These are phyloP conservation scores for Globisporangium irregulare DNA, from an alignment of 352 stramenopile genomes.

Conservation along the genomic window DNA sequence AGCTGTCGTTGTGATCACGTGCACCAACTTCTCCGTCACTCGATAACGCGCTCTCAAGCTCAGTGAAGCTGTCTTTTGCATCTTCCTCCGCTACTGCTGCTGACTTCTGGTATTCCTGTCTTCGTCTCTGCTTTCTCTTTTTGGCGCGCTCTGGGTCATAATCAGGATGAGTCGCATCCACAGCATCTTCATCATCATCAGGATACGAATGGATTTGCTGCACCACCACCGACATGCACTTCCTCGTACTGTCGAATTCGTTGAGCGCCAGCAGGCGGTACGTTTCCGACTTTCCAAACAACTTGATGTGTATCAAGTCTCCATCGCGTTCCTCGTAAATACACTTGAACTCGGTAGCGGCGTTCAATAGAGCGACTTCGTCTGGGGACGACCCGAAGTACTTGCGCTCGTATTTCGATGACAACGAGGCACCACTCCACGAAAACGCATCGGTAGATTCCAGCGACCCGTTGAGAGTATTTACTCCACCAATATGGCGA, in stretches of 20 bases:
- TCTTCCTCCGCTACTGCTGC: conserved; percentile 1
- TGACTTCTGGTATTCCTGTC: conserved; percentile 8
- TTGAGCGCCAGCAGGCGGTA: conserved; percentile 81
- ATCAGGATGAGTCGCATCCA: neutral
- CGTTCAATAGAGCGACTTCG: conserved; percentile 77
- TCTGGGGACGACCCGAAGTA: conserved; percentile 82
- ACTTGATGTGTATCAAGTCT: conserved; percentile 70
- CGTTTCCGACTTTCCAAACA: conserved; percentile 72
- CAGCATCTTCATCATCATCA: conserved; percentile 9
- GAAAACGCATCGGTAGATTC: conserved; percentile 11
- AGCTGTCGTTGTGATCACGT: conserved; percentile 10
- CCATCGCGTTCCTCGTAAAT: conserved; percentile 72
- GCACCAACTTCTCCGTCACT: conserved; percentile 16
- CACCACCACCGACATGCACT: conserved; percentile 85
- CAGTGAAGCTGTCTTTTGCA: conserved; percentile 24
- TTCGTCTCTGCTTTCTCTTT: conserved; percentile 7
- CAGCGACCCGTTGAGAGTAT: conserved; percentile 24
- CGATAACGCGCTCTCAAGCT: conserved; percentile 27
- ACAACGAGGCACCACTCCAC: conserved; percentile 25
- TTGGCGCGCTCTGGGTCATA: conserved; percentile 5
- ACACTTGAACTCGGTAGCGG: conserved; percentile 78
- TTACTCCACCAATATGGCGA: conserved; percentile 22
- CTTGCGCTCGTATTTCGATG: conserved; percentile 34
- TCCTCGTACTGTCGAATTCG: conserved; percentile 85
- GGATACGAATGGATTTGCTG: conserved; percentile 34